Evolutionary conservation across 2,329 filamentous ascomycete genomes (phyloP), one percentile per base, ranked within the genome.

Genomic region (Passalora sequoiae): DNA sequence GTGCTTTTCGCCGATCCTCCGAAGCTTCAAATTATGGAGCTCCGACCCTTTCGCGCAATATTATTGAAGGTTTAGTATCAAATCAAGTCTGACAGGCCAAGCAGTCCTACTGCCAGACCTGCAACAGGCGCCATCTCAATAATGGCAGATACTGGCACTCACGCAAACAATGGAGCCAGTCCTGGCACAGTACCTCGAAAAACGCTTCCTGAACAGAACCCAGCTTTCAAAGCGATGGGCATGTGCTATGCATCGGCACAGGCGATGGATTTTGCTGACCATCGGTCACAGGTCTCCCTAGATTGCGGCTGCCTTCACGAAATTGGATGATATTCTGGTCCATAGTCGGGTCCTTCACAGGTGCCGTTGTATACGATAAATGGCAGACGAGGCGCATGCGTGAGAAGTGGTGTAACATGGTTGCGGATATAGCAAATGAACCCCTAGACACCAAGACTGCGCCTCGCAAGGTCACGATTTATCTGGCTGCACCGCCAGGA

Each of bases 271-370:
- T 22, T 35, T 44, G 53, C 36, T 38, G 47, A 47, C 38, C 46
- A 41, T 47, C 30, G 36, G 28, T 41, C 10, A 38, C 29, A 83
- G 91, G 91, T 44, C 72, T 98, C 46, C 91, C 91, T 38, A 85
- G 83, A 55, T 78, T 96, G 49, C 84, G 86, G 47, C 80, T 98
- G 13, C 92, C 92, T 6, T 97, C 91, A 13, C 85, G 92, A 49
- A 97, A 97, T 66, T 98, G 92, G 92, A 80, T 92, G 69, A 96
- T 98, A 60, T 98, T 98, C 71, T 81, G 89, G 67, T 75, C 84
- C 35, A 66, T 97, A 43, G 83, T 84, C 8, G 83, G 83, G 40
- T 79, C 86, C 35, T 84, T 95, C 62, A 80, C 86, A 4, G 81
- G 79, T 12, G 85, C 88, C 40, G 76, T 97, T 43, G 77, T 92